Base-by-base conservation (phyloP, 2,329 filamentous ascomycete species). In the Penicillium nordicum region DNA sequence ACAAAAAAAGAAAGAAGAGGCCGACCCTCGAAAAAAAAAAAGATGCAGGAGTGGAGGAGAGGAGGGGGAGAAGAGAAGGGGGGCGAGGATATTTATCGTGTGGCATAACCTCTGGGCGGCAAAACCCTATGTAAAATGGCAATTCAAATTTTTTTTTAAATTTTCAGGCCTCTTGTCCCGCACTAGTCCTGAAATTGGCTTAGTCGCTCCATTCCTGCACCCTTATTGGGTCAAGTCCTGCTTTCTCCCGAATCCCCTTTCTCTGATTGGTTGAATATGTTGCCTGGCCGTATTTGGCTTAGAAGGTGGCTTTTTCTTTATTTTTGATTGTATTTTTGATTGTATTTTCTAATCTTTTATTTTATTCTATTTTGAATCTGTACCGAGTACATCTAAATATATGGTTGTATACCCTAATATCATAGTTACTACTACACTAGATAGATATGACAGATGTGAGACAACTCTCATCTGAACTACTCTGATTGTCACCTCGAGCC, bases 51-150 rank as follows among this genome's bases (percentile, higher is more conserved):
- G 60, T 62, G 58, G 57, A 56, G 56, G 59, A 61, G 56, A 57
- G 59, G 53, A 60, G 51, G 65, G 67, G 62, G 67, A 59, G 57
- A 62, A 58, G 55, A 58, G 57, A 63, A 62, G 62, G 64, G 62
- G 62, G 59, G 60, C 56, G 62, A 59, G 65, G 65, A 71, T 74
- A 75, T 74, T 75, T 74, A 74, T 73, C 72, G 65, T 70, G 70
- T 72, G 72, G 71, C 65, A 50, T 49, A 44, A 44, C 64, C 62
- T 58, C 62, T 58, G 62, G 61, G 69, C 69, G 67, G 68, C 69
- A 67, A 66, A 66, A 69, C 61, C 53, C 53, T 55, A 55, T 41
- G 53, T 11, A 34, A 51, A 50, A 59, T 54, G 41, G 54, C 41
- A 46, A 59, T 54, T 52, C 48, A 62, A 65, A 62, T 53, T 55